Percentiles rank a stretch among this genome's conserved stretches.
Conservation (phyloP, 192 early-diverging fungal genomes). For the Paraglomus brasilianum region DNA sequence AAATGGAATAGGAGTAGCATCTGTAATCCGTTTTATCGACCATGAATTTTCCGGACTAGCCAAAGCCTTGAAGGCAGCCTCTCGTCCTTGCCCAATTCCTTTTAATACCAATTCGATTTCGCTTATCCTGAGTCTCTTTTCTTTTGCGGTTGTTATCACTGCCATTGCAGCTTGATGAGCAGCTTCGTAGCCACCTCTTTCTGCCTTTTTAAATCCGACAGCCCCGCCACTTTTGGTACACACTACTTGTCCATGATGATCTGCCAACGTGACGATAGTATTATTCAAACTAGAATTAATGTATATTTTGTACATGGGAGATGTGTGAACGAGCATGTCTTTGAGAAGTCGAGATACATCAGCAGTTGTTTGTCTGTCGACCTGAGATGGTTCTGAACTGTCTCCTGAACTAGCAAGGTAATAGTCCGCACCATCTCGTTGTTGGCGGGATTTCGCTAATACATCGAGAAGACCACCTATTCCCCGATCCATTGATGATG, state of each 20-base stretch:
- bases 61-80: conserved; percentile 88
- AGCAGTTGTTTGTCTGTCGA: background rate
- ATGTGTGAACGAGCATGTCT: conserved; percentile 14
- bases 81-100: conserved; percentile 88
- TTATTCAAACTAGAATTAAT: conserved; percentile 75
- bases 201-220: conserved; percentile 84
- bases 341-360: conserved; percentile 14
- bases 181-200: conserved; percentile 85
- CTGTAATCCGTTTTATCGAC: conserved; percentile 73
- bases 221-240: conserved; percentile 77
- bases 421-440: too few relatives aligned
- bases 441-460: too few relatives aligned
- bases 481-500: too few relatives aligned
- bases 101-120: conserved; percentile 80
- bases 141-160: conserved; percentile 65
- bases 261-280: conserved; percentile 82
- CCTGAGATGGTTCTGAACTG: too few relatives aligned
- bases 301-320: conserved; percentile 50
- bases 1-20: conserved; percentile 88
- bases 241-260: conserved; percentile 65
- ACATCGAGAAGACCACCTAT: too few relatives aligned
- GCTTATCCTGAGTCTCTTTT: conserved; percentile 61
- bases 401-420: too few relatives aligned
- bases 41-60: conserved; percentile 65
- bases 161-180: conserved; percentile 84